Evolutionary conservation across 2,329 filamentous ascomycete species (phyloP).

Genomic region (Pleurostoma richardsiae): DNA sequence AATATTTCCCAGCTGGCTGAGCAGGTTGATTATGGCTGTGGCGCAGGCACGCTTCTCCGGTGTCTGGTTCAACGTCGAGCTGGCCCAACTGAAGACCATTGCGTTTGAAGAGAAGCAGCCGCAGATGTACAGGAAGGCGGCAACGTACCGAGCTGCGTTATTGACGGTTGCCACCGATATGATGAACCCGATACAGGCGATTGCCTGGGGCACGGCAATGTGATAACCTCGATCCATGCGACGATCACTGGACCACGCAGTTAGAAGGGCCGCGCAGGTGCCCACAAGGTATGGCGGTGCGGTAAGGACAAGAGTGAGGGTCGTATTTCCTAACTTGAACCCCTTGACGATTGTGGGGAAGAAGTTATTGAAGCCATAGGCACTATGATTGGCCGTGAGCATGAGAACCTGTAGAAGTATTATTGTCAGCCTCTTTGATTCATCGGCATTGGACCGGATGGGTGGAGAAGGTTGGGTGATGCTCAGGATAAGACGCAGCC

Average conservation of each 20-base stretch:
- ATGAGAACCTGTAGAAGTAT: constrained; percentile 23
- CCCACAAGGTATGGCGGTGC: constrained; percentile 36
- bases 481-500: constrained; percentile 11
- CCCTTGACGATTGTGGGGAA: constrained; percentile 30
- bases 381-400: constrained; percentile 41
- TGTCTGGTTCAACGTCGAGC: no score
- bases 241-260: constrained; percentile 24
- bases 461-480: no score
- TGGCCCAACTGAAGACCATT: no score
- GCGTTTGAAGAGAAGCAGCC: no score
- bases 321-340: constrained; percentile 28
- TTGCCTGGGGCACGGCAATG: background rate
- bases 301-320: constrained; percentile 36
- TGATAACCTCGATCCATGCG: background rate
- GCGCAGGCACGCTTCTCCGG: no score
- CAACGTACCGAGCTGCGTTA: background rate
- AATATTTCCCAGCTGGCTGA: no score
- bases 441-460: no score
- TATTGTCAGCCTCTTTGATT: no score
- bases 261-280: constrained; percentile 22
- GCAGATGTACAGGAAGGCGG: background rate
- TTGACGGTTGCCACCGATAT: background rate
- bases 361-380: constrained; percentile 38
- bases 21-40: no score
- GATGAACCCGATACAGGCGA: background rate